These are phyloP conservation scores for Pythium apleroticum DNA, from an alignment of 352 stramenopile genomes.

Conservation along the genomic window DNA sequence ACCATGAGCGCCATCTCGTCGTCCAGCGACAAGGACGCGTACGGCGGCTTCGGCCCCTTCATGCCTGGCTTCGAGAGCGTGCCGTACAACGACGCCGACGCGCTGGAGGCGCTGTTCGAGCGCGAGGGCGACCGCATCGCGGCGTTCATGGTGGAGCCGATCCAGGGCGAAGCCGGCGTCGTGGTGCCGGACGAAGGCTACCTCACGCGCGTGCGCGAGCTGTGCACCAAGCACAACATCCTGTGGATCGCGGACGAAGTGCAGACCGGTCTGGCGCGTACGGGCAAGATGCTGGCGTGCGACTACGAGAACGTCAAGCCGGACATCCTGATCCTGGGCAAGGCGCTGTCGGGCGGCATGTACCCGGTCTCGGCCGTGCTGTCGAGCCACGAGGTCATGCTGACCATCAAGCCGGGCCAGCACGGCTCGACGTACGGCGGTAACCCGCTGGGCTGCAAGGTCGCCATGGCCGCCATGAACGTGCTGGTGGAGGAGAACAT, in stretches of 20 bases:
- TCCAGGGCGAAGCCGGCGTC: conserved; percentile 98
- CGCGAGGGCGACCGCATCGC: conserved; percentile 90
- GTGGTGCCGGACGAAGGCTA: conserved; percentile 98
- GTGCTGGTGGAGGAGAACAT: conserved; percentile 97
- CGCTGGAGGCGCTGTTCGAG: conserved; percentile 81
- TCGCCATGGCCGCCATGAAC: conserved; percentile 96
- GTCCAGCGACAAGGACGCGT: conserved; percentile 90
- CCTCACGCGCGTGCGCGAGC: conserved; percentile 84
- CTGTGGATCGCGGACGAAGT: conserved; percentile 99
- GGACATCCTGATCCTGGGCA: conserved; percentile 97
- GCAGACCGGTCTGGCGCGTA: conserved; percentile 96
- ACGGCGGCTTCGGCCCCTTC: conserved; percentile 94
- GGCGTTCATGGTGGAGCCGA: conserved; percentile 99
- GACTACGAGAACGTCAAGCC: conserved; percentile 97
- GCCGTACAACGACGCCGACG: conserved; percentile 93
- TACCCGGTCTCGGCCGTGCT: conserved; percentile 98
- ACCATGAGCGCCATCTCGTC: conserved; percentile 96
- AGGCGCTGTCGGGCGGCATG: conserved; percentile 97
- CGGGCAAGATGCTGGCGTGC: conserved; percentile 95
- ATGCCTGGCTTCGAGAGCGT: conserved; percentile 96
- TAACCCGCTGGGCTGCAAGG: conserved; percentile 96
- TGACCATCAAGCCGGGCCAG: conserved; percentile 96
- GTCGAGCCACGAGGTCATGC: conserved; percentile 96
- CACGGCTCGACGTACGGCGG: conserved; percentile 97
- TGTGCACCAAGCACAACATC: conserved; percentile 98